phyloP scores from a whole-genome alignment of 768 basidiomycete species.

The Macrocybe gigantea region DNA sequence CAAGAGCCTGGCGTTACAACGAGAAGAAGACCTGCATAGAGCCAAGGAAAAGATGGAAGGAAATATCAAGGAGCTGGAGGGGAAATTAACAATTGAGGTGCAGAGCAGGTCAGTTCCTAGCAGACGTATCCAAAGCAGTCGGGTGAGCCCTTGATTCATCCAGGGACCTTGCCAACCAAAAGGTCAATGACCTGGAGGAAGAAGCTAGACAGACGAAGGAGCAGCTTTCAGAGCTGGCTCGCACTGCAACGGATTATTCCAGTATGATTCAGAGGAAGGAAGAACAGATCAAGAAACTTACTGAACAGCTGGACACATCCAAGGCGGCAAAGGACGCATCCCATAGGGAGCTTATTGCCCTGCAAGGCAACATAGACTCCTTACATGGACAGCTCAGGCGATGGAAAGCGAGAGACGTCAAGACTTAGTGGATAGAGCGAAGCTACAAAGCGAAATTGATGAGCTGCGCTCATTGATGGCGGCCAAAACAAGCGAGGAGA shows the following conservation, averaged over 20 bases:
- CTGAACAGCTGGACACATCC: constrained; percentile 45
- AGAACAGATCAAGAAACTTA: constrained; percentile 52
- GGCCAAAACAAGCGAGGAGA: constrained; percentile 84
- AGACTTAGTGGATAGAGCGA: constrained; percentile 44
- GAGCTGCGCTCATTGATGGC: constrained; percentile 79
- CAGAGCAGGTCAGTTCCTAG: constrained; percentile 49
- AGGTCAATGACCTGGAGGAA: constrained; percentile 55
- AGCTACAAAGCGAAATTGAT: constrained; percentile 79
- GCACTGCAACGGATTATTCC: constrained; percentile 72
- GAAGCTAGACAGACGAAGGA: constrained; percentile 68
- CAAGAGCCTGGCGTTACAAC: constrained; percentile 57
- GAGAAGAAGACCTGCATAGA: constrained; percentile 75
- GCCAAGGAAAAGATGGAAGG: constrained; percentile 71
- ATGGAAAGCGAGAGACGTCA: constrained; percentile 46
- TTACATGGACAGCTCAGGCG: constrained; percentile 57
- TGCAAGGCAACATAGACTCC: constrained; percentile 65
- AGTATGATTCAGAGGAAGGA: constrained; percentile 75
- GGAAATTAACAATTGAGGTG: constrained; percentile 59
- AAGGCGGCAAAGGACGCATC: constrained; percentile 50
- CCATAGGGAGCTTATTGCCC: constrained; percentile 56
- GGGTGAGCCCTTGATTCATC: neutral
- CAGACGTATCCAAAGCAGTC: too few relatives aligned
- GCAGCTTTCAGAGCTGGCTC: constrained; percentile 72
- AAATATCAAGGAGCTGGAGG: constrained; percentile 61
- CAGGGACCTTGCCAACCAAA: constrained; percentile 62